phyloP scores from a whole-genome alignment of 352 stramenopile genomes.

The Phytophthora pinifolia region DNA sequence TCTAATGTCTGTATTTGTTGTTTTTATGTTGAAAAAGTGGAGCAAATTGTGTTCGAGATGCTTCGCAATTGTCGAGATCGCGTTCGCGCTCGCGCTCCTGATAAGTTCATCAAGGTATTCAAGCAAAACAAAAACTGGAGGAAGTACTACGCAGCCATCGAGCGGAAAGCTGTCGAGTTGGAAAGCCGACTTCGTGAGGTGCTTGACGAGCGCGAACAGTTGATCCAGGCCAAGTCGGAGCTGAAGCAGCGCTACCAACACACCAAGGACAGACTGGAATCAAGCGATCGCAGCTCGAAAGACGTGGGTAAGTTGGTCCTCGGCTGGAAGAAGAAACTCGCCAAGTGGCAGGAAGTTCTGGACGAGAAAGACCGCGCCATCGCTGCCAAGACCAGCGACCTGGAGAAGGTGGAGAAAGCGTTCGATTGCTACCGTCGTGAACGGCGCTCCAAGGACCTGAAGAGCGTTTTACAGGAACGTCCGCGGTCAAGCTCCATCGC shows the following conservation, averaged over 20 bases:
- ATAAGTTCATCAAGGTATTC: constrained; percentile 61
- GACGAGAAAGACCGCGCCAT: constrained; percentile 46
- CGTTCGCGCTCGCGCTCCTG: constrained; percentile 39
- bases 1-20: neutral
- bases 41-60: constrained; percentile 66
- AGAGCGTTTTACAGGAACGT: constrained; percentile 28
- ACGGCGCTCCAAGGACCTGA: constrained; percentile 37
- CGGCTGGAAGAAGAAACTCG: constrained; percentile 59
- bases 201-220: constrained; percentile 33
- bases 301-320: constrained; percentile 38
- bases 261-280: constrained; percentile 28
- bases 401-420: constrained; percentile 27
- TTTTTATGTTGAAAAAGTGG: constrained; percentile 37
- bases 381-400: constrained; percentile 29
- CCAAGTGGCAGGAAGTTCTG: constrained; percentile 47
- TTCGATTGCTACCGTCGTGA: constrained; percentile 35
- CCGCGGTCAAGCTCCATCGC: neutral
- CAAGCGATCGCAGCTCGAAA: constrained; percentile 26
- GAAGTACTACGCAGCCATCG: constrained; percentile 67
- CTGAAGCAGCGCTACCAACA: constrained; percentile 23
- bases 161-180: constrained; percentile 37
- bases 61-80: constrained; percentile 55
- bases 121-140: constrained; percentile 78
- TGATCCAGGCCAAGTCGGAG: constrained; percentile 30
- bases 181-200: constrained; percentile 38